Evolutionary conservation across 2,329 filamentous ascomycete genomes (phyloP), one percentile per base, ranked within the genome.

Genomic region (Aspergillus spinulosporus): DNA sequence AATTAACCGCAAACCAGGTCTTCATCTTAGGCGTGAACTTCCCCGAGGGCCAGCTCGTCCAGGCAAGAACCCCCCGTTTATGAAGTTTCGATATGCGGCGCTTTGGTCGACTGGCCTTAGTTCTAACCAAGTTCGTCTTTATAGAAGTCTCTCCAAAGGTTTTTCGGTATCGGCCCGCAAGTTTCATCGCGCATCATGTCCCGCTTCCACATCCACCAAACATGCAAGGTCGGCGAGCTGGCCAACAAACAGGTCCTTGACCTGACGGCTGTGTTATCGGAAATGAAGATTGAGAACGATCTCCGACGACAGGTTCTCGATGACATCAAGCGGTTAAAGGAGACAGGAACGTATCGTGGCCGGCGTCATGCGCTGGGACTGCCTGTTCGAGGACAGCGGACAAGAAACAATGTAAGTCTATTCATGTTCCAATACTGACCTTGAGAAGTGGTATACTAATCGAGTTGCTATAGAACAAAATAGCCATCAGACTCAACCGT

Each of bases 211-310:
- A 95, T 99, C 71, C 90, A 96, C 77, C 87, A 90, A 31, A 87
- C 84, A 56, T 89, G 90, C 63, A 89, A 87, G 69, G 81, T 97
- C 64, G 89, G 89, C 71, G 82, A 85, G 5, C 78, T 99, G 15
- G 82, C 85, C 44, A 85, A 87, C 58, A 86, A 88, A 72, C 92
- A 91, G 59, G 79, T 96, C 64, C 87, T 90, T 52, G 88, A 89
- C 52, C 80, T 99, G 59, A 94, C 89, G 21, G 88, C 88, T 49
- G 90, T 96, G 68, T 80, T 99, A 40, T 90, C 91, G 12, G 87
- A 86, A 53, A 92, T 99, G 90, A 96, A 89, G 58, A 90, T 97
- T 67, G 94, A 97, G 74, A 96, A 89, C 73, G 92, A 97, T 68
- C 81, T 95, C 62, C 81, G 86, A 68, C 84, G 88, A 70, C 78